Evolutionary conservation across 1,284 basidiomycete genomes (phyloP), one percentile per base, ranked within the genome.

Genomic region (Pisolithus thermaeus): DNA sequence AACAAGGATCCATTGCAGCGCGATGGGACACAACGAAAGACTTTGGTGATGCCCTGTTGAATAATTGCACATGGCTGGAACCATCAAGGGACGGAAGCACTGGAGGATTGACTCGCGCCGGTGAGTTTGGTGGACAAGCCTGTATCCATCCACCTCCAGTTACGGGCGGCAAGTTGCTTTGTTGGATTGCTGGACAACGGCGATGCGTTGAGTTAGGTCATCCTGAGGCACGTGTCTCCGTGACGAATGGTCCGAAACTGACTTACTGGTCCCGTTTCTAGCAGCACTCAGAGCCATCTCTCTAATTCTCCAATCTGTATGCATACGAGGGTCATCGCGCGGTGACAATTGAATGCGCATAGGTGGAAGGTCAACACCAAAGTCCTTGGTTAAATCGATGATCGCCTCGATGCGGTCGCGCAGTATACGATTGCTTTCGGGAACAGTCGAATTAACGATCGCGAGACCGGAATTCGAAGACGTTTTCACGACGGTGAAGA

Each of bases 1-100:
- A 58, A 59, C 83, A 87, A 1, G 83, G 81, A 61, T 86, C 72
- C 84, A 87, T 87, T 49, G 2, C 59, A 58, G 59, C 83, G 86
- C 62, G 64, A 56, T 82, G 81, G 49, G 78, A 69, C 55, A 76
- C 67, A 50, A 83, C 80, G 55, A 83, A 82, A 0, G 74, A 76
- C 58, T 80, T 83, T 12, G 32, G 32, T 35, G 11, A 12, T 35
- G 6, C 12, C 32, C 1, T 12, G 32, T 35, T 14, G 12, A 5
- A 14, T 35, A 5, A 3, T 30, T 8, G 12, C 12, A 14, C 12
- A 35, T 11, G 32, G 32, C 14, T 12, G 7, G 56, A 56, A 6
- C 50, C 43, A 1, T 50, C 46, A 0, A 37, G 32, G 2, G 53
- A 43, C 1, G 39, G 39, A 20, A 54, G 39, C 7, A 27, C 12